Evolutionary conservation across 495 filamentous ascomycete genomes (phyloP).

Genomic region (Aspergillus sclerotioniger): DNA sequence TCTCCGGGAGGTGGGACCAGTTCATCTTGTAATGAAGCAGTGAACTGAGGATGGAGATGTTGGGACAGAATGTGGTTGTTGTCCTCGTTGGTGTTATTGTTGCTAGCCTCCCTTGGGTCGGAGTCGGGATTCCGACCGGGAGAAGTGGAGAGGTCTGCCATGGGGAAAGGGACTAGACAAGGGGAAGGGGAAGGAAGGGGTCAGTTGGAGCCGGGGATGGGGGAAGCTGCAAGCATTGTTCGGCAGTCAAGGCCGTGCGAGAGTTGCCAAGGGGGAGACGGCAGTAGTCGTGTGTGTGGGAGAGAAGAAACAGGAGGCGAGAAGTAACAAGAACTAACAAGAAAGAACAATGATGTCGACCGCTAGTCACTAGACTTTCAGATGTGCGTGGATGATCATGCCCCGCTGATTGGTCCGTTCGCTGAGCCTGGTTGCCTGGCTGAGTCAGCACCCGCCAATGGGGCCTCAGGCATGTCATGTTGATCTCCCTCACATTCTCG

Average conservation of each 20-base stretch:
- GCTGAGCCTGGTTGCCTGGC: background rate
- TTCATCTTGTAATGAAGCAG: slow-evolving; percentile 23
- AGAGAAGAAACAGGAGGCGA: background rate
- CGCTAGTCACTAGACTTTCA: background rate
- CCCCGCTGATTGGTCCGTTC: background rate
- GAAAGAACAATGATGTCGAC: background rate
- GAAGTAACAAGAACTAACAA: background rate
- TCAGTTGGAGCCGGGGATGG: background rate
- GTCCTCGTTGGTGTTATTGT: no score
- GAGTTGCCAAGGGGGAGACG: no score
- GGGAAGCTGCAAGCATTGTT: no score
- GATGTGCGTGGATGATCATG: background rate
- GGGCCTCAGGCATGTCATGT: background rate
- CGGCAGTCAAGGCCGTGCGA: no score
- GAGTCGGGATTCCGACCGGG: slow-evolving; percentile 11
- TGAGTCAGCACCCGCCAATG: background rate
- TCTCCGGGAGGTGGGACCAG: background rate
- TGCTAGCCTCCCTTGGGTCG: slow-evolving; percentile 17
- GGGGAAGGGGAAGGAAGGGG: background rate
- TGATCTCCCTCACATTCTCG: background rate
- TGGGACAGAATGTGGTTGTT: slow-evolving; percentile 32
- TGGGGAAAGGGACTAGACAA: background rate
- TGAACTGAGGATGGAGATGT: slow-evolving; percentile 42
- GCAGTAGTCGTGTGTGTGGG: background rate
- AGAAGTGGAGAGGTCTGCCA: slow-evolving; percentile 3